Evolutionary conservation across 1,284 basidiomycete genomes (phyloP), one percentile per base, ranked within the genome.

Genomic region (Wallemia mellicola): DNA sequence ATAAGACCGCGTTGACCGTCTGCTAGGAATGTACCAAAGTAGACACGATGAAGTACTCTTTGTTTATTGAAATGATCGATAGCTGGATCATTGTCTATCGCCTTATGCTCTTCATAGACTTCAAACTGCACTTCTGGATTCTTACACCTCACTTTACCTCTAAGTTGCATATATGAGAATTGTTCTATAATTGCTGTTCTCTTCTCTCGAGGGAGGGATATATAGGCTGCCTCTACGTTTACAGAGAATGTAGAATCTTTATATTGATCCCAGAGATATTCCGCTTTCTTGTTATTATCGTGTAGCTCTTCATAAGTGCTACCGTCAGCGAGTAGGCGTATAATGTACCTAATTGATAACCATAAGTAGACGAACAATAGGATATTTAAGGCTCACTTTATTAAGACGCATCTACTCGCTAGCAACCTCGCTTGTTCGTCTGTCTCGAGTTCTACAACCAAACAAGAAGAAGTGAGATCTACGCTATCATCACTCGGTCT

Each of bases 121-220:
- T 80, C 78, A 60, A 91, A 74, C 26, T 79, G 77, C 28, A 91
- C 76, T 32, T 89, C 78, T 0, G 94, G 85, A 28, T 75, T 75
- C 63, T 81, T 81, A 76, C 98, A 78, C 61, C 84, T 79, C 64
- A 95, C 87, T 63, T 77, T 77, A 2, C 91, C 91, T 61, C 76
- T 68, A 62, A 92, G 80, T 24, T 73, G 78, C 81, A 95, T 88
- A 69, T 87, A 95, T 0, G 76, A 71, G 68, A 96, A 94, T 63
- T 75, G 76, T 65, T 91, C 80, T 61, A 94, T 80, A 38, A 86
- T 75, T 24, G 79, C 73, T 61, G 73, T 73, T 65, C 85, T 81
- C 24, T 81, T 73, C 26, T 69, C 66, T 62, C 80, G 77, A 1
- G 80, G 76, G 15, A 91, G 79, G 1, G 78, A 78, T 63, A 82